Conservation (phyloP, 176 grass and related monocot genomes). For the Zizania latifolia region DNA sequence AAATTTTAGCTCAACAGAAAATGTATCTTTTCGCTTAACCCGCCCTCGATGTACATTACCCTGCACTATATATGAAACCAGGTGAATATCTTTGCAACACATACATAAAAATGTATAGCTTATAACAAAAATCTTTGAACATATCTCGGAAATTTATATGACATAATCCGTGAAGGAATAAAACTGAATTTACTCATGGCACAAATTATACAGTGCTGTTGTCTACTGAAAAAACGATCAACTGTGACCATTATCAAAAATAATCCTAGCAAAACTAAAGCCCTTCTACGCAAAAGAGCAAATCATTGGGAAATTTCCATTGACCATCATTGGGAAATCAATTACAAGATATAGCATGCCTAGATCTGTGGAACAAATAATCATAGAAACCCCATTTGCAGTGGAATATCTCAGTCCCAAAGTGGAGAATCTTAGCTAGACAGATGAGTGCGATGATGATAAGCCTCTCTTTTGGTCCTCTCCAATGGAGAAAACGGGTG, state of each 20-base stretch:
- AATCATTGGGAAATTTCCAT: not conserved
- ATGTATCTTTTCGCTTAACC: no score
- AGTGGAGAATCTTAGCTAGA: conserved; percentile 34
- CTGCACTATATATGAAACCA: no score
- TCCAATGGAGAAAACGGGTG: not conserved
- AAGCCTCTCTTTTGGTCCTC: not conserved
- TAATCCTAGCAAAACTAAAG: not conserved
- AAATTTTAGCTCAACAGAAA: not conserved
- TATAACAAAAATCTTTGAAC: no score
- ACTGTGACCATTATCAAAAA: no score
- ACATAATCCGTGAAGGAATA: no score
- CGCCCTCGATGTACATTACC: no score
- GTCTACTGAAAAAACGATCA: no score
- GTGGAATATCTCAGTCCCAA: not conserved
- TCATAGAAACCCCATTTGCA: not conserved
- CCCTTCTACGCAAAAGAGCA: not conserved
- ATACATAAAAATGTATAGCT: no score
- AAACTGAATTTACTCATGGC: no score
- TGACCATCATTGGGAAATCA: not conserved
- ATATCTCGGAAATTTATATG: no score
- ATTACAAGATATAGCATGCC: not conserved
- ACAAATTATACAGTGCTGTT: no score
- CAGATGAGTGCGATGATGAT: not conserved
- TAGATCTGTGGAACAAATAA: not conserved
- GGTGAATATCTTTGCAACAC: no score